Evolutionary conservation across 1,284 basidiomycete genomes (phyloP).

Genomic region (Cutaneotrichosporon arboriforme): DNA sequence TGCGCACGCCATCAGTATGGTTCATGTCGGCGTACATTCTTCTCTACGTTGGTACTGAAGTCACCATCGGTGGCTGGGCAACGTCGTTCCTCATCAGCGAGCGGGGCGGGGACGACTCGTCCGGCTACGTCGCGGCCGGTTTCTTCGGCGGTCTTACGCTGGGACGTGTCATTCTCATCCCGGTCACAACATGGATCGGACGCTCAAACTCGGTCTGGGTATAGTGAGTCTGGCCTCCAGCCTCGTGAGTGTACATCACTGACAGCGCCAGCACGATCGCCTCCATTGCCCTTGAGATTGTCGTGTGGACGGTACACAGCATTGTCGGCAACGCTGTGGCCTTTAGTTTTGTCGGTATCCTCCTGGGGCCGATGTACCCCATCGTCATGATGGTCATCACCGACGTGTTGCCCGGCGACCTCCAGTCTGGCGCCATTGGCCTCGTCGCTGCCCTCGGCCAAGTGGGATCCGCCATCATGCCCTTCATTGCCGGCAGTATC

Average conservation of each 20-base stretch:
- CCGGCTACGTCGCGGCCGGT: constrained; percentile 42
- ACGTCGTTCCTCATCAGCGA: constrained; percentile 40
- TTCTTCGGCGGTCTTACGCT: constrained; percentile 43
- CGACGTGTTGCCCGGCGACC: constrained; percentile 56
- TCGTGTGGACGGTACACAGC: constrained; percentile 61
- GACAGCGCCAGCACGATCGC: constrained; percentile 20
- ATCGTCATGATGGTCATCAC: constrained; percentile 51
- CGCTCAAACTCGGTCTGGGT: constrained; percentile 33
- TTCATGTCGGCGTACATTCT: constrained; percentile 37
- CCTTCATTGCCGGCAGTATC: constrained; percentile 51
- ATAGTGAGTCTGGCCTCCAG: too few species aligned
- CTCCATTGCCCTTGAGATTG: constrained; percentile 52
- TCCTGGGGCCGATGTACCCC: constrained; percentile 58
- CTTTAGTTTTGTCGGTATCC: constrained; percentile 56
- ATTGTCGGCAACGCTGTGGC: constrained; percentile 59
- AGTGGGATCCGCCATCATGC: constrained; percentile 61
- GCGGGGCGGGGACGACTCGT: constrained; percentile 31
- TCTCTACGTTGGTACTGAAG: constrained; percentile 42
- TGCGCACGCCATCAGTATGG: constrained; percentile 29
- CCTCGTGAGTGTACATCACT: constrained; percentile 6
- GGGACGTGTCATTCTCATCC: constrained; percentile 40
- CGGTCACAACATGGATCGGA: constrained; percentile 38
- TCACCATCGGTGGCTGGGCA: constrained; percentile 42
- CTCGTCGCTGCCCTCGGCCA: constrained; percentile 59
- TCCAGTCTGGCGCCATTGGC: constrained; percentile 62